Evolutionary conservation across 805 yeast genomes (phyloP).

Genomic region (Candida montana): DNA sequence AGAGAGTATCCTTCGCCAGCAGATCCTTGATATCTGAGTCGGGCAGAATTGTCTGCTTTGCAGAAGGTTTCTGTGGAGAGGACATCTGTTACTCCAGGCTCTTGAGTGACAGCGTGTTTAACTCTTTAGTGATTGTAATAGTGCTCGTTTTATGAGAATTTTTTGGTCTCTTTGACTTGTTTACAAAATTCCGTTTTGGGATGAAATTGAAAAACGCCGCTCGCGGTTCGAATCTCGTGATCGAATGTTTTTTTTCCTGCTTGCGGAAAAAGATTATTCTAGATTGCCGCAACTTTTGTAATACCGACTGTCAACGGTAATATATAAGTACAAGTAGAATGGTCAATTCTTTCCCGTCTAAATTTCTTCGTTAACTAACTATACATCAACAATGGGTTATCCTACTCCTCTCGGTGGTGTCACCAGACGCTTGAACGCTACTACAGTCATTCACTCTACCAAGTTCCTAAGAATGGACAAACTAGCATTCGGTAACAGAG

Average conservation of each 20-base stretch:
- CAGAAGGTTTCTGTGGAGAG: slow-evolving; percentile 12
- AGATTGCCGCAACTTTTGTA: too few relatives aligned
- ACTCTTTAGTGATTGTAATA: too few relatives aligned
- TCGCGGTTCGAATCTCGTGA: neutral
- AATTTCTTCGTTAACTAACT: too few relatives aligned
- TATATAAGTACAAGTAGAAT: too few relatives aligned
- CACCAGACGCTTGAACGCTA: slow-evolving; percentile 28
- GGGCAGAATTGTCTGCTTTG: slow-evolving; percentile 20
- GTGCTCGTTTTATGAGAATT: too few relatives aligned
- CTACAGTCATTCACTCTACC: slow-evolving; percentile 31
- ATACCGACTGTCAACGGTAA: too few relatives aligned
- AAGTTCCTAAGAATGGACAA: slow-evolving; percentile 27
- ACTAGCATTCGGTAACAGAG: slow-evolving; percentile 34
- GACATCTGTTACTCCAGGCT: too few relatives aligned
- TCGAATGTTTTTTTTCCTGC: neutral
- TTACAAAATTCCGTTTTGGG: slow-evolving; percentile 5
- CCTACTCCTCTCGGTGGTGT: slow-evolving; percentile 34
- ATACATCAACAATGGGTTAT: slow-evolving; percentile 32
- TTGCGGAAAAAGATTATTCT: too few relatives aligned
- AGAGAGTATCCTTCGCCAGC: slow-evolving; percentile 11
- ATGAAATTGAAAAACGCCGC: neutral
- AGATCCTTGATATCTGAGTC: slow-evolving; percentile 13
- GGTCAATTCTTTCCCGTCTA: too few relatives aligned
- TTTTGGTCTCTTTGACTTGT: neutral
- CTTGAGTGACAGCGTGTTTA: too few relatives aligned